Conservation (phyloP, 257 asterid species). For the Solanum chiquidenum region DNA sequence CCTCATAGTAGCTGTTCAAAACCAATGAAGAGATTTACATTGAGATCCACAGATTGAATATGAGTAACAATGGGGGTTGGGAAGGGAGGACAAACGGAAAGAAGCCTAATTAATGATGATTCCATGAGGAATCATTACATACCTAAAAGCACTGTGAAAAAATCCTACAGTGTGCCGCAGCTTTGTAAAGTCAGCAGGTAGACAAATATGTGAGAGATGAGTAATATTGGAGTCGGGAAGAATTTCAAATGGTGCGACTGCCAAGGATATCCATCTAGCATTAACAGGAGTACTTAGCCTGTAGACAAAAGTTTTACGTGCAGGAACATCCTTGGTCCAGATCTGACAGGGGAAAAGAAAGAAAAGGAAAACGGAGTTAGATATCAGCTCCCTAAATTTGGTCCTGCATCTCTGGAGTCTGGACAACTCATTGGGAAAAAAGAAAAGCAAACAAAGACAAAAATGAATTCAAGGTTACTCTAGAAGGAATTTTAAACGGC, state of each 20-base stretch:
- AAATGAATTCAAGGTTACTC: not conserved
- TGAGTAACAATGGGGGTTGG: not conserved
- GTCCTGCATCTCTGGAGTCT: not conserved
- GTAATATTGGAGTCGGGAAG: slow-evolving; percentile 72
- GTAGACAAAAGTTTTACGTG: slow-evolving; percentile 78
- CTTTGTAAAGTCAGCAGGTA: slow-evolving; percentile 65
- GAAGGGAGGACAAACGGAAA: not conserved
- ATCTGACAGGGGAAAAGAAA: slow-evolving; percentile 29
- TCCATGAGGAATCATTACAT: not conserved
- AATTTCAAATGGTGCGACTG: slow-evolving; percentile 86
- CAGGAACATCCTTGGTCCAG: slow-evolving; percentile 82
- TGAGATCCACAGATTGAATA: not conserved
- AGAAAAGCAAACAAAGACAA: not conserved
- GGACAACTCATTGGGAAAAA: not conserved
- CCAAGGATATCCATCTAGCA: slow-evolving; percentile 86
- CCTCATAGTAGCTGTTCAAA: slow-evolving; percentile 77
- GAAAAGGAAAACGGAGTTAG: not conserved
- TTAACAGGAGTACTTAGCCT: slow-evolving; percentile 84
- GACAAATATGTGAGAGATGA: slow-evolving; percentile 62
- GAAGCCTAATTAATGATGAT: slow-evolving; percentile 3
- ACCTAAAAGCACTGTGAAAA: slow-evolving; percentile 89
- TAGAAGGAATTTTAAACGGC: not conserved
- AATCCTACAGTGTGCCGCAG: slow-evolving; percentile 68
- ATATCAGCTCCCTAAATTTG: not conserved
- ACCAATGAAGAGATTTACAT: slow-evolving; percentile 4